Base-by-base conservation (phyloP, 2,329 filamentous ascomycete species). In the Fusarium sororula region DNA sequence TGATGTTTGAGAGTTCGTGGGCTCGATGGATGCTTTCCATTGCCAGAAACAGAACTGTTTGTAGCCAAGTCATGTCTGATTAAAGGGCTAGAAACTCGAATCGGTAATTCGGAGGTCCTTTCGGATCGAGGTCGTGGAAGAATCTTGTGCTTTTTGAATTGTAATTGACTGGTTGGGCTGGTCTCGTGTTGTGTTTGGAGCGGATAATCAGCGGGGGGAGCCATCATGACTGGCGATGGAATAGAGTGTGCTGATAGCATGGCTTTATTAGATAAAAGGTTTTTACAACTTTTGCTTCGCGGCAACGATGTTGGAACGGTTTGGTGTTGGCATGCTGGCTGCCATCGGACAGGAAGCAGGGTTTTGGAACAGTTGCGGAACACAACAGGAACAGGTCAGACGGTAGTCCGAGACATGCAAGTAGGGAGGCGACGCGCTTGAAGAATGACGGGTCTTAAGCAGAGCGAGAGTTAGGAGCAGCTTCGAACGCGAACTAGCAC, bases 121-220 rank as follows among this genome's bases (percentile, higher is more conserved):
- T 80, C 77, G 63, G 72, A 75, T 17, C 67, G 79, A 47, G 82
- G 82, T 59, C 77, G 81, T 68, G 85, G 85, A 30, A 87, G 77
- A 55, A 81, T 73, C 78, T 86, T 86, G 79, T 86, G 85, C 73
- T 81, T 86, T 74, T 83, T 86, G 79, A 87, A 86, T 70, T 83
- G 83, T 66, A 81, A 81, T 57, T 83, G 81, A 42, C 75, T 77
- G 32, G 75, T 78, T 48, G 79, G 70, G 69, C 70, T 74, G 60
- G 78, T 74, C 66, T 79, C 69, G 50, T 78, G 66, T 63, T 79
- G 68, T 66, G 77, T 66, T 69, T 75, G 74, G 32, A 79, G 63
- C 41, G 74, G 75, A 72, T 79, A 76, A 63, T 82, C 77, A 54
- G 76, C 73, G 60, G 79, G 70, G 60, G 78, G 70, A 62, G 77